Evolutionary conservation across 805 yeast genomes (phyloP), one percentile per base, ranked within the genome.

Genomic region (Millerozyma acaciae): DNA sequence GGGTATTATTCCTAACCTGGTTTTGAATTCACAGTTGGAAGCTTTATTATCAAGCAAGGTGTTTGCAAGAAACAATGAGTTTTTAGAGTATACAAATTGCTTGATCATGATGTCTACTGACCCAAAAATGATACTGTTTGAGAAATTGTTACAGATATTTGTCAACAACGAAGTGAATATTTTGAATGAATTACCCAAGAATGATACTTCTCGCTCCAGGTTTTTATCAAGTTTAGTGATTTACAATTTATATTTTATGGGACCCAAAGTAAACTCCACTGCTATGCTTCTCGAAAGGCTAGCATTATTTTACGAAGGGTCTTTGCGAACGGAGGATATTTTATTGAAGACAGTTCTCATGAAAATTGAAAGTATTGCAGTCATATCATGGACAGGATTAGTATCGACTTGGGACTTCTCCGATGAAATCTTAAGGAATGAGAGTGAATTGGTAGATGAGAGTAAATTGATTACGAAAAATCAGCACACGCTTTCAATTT

Each of bases 331-430:
- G 1, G 75, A 74, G 22, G 97, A 90, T 50, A 50, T 75, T 33
- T 37, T 88, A 2, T 49, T 90, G 17, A 73, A 83, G 34, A 53
- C 60, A 4, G 57, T 84, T 2, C 50, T 90, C 28, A 64, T 68
- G 34, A 51, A 53, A 8, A 62, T 87, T 21, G 97, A 90, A 54
- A 47, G 74, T 0, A 56, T 58, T 3, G 46, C 68, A 5, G 58
- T 70, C 9, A 45, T 55, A 4, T 75, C 87, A 6, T 87, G 95
- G 94, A 65, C 82, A n/a, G 67, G 67, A 32, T 53, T 65, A 22
- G 77, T 84, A 4, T 59, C 67, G 21, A 62, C 70, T 27, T 84
- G 95, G 94, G 88, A 83, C 32, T 70, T 80, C 32, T 49, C 51
- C 26, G 66, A 68, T 32, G 51, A 74, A 53, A 26, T 58, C 44